phyloP scores from a whole-genome alignment of 768 basidiomycete genomes.

The Lactifluus volemus region DNA sequence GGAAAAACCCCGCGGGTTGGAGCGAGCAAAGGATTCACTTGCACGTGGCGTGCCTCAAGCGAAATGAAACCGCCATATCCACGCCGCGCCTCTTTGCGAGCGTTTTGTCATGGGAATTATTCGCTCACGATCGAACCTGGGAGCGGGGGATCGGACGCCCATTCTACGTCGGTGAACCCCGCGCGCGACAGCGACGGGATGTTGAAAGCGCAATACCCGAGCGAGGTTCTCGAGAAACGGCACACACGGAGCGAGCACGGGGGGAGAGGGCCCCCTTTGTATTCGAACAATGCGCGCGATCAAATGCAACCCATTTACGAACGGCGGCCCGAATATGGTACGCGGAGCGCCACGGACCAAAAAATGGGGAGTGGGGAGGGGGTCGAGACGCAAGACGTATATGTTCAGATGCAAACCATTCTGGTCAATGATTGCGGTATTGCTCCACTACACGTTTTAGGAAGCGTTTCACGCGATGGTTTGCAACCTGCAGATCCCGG shows the following conservation, averaged over 20 bases:
- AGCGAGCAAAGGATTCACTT: slow-evolving; percentile 2
- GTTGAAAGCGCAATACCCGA: not conserved
- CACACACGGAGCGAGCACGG: not conserved
- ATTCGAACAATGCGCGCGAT: too few relatives aligned
- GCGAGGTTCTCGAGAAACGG: not conserved
- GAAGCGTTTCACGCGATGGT: slow-evolving; percentile 2
- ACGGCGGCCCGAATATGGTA: slow-evolving; percentile 1
- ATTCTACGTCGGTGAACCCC: slow-evolving; percentile 1
- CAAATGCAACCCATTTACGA: not conserved
- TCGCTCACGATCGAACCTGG: not conserved
- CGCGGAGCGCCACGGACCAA: slow-evolving; percentile 10
- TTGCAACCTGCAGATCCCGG: slow-evolving; percentile 5
- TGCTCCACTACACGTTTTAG: slow-evolving; percentile 10
- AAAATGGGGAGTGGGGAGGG: not conserved
- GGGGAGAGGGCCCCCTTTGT: not conserved
- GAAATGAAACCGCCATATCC: slow-evolving; percentile 7
- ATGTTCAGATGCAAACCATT: slow-evolving; percentile 14
- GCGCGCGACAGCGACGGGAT: not conserved
- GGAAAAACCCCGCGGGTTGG: slow-evolving; percentile 9
- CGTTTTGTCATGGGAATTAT: slow-evolving; percentile 11
- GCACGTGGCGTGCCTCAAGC: slow-evolving; percentile 9
- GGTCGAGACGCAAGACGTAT: slow-evolving; percentile 1
- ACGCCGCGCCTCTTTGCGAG: slow-evolving; percentile 1
- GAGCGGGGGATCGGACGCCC: slow-evolving; percentile 9
- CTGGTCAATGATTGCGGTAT: slow-evolving; percentile 1